Evolutionary conservation across 2,329 filamentous ascomycete genomes (phyloP), one percentile per base, ranked within the genome.

Genomic region (Fonsecaea multimorphosa): DNA sequence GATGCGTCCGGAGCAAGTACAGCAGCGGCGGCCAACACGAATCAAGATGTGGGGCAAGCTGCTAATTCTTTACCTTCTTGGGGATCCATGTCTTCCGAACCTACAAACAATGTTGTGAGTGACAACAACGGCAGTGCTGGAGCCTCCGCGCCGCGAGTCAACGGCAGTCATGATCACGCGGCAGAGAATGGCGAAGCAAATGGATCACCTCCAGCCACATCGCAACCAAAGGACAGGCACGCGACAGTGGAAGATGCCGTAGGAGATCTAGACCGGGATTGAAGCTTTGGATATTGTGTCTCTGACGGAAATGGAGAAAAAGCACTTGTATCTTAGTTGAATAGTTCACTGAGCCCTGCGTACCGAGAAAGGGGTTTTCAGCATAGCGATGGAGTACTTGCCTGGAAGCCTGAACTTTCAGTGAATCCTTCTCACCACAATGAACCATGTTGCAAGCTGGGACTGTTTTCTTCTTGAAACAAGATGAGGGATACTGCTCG

Each of bases 201-300:
- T 29, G 40, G 27, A 54, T 14, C 32, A 14, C 57, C 53, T 31
- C 36, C 36, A 68, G 64, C 29, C 11, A 16, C 38, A 73, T 70
- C 29, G 76, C 78, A 68, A 74, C 76, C 51, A 16, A 79, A 78
- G 63, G 75, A 70, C 5, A 74, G 71, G 56, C 76, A 78, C 24
- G 76, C 77, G 1, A 77, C 78, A 24, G 44, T 49, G 44, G 44
- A 49, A 49, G 44, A 49, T 12, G 44, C 44, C 19, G 19, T 12
- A 1, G 44, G 4, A 12, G 44, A 49, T 24, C 44, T 24, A 7
- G 44, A 54, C 12, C 51, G 14, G 51, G 51, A 54, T 54, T 54
- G 51, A 54, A 54, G 9, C 22, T 2, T 49, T 49, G 19, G n/a
- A 24, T 12, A 49, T 49, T 22, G 27, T 31, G 24, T 54, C 27